Percentiles rank a stretch among this genome's conserved stretches.
Evolutionary conservation across 352 stramenopile genomes (phyloP).

Genomic region (Blastocystis sp.): DNA sequence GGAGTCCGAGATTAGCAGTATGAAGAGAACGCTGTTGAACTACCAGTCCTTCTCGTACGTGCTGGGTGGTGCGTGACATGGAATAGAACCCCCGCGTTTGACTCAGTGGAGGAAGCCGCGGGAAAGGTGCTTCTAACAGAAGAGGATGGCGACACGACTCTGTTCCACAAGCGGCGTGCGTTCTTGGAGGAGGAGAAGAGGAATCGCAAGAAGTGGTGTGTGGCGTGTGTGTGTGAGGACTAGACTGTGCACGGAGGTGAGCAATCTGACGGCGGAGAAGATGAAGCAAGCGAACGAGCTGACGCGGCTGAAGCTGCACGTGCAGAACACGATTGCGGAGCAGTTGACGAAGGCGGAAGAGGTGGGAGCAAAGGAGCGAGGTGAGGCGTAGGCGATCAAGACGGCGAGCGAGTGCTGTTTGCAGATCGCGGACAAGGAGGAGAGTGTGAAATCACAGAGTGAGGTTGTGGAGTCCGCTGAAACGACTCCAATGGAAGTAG

Average conservation of each 20-base stretch:
- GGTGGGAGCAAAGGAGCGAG: background rate
- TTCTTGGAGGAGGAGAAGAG: conserved; percentile 32
- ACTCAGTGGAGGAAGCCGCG: background rate
- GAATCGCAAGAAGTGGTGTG: conserved; percentile 22
- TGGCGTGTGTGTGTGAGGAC: background rate
- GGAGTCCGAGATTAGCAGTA: conserved; percentile 35
- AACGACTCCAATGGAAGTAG: conserved; percentile 3
- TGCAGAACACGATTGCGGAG: conserved; percentile 12
- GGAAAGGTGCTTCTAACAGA: background rate
- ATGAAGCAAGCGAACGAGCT: background rate
- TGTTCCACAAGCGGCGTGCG: conserved; percentile 22
- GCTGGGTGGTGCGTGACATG: background rate
- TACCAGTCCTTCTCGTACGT: conserved; percentile 39
- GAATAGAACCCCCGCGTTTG: conserved; percentile 46
- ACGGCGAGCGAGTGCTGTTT: conserved; percentile 29
- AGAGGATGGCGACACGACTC: conserved; percentile 25
- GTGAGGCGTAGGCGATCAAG: conserved; percentile 20
- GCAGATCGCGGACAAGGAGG: conserved; percentile 15
- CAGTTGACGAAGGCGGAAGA: conserved; percentile 34
- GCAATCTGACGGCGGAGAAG: background rate
- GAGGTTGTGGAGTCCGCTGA: background rate
- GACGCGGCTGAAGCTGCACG: conserved; percentile 37
- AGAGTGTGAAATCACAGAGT: background rate
- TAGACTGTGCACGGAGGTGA: conserved; percentile 30
- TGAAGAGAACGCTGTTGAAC: conserved; percentile 9